Conservation (phyloP, 75 land plant genomes). For the Pseudotsuga menziesii region DNA sequence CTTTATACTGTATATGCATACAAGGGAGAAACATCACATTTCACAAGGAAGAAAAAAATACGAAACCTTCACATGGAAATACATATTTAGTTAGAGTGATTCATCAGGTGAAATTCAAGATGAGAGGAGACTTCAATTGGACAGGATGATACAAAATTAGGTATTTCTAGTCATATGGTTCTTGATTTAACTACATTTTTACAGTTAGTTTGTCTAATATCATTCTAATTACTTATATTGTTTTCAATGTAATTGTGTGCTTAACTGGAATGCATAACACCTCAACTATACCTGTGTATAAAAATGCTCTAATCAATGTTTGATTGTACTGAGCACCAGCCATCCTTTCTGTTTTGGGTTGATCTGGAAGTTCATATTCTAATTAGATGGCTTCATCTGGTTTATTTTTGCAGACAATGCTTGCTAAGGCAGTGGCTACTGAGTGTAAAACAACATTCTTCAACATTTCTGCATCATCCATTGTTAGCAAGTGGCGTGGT, state of each 20-base stretch:
- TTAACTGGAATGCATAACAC: neutral
- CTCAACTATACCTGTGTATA: neutral
- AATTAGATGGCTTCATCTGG: neutral
- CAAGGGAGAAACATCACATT: no score
- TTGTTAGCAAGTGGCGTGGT: slow-evolving; percentile 99
- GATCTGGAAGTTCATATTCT: neutral
- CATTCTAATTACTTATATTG: neutral
- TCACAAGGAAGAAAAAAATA: no score
- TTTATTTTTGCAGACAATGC: slow-evolving; percentile 72
- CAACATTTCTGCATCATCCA: slow-evolving; percentile 97
- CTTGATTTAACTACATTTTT: no score
- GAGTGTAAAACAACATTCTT: slow-evolving; percentile 98
- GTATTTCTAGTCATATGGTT: no score
- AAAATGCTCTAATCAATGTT: neutral
- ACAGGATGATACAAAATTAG: no score
- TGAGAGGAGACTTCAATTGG: no score
- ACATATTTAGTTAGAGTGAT: no score
- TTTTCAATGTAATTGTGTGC: no score
- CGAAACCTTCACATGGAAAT: no score
- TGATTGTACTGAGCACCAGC: neutral
- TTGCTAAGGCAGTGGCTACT: slow-evolving; percentile 99
- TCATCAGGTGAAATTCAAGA: no score
- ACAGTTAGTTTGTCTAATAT: neutral
- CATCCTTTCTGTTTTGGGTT: neutral
- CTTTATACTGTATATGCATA: no score